phyloP scores from a whole-genome alignment of 352 stramenopile species.

The Phytophthora ohioensis region DNA sequence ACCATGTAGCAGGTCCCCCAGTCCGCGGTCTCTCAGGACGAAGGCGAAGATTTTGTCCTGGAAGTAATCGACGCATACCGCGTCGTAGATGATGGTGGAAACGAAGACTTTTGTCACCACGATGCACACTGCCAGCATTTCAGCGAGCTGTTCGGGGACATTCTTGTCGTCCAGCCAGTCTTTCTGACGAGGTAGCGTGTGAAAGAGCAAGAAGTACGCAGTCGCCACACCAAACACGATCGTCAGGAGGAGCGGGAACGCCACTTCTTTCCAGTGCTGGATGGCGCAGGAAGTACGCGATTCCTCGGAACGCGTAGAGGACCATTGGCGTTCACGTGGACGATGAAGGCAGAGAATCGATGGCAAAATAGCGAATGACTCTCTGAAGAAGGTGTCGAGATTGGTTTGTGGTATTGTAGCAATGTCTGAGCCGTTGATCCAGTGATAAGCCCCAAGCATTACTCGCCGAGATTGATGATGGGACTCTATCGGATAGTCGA shows the following conservation, averaged over 20 bases:
- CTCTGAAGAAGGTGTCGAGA: constrained; percentile 2
- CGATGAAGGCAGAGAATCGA: constrained; percentile 1
- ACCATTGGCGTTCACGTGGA: constrained; percentile 20
- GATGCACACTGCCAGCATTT: constrained; percentile 52
- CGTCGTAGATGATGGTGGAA: constrained; percentile 53
- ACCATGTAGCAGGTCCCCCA: constrained; percentile 31
- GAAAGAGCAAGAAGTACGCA: constrained; percentile 48
- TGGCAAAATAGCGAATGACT: constrained; percentile 9
- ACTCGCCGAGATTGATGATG: constrained; percentile 12
- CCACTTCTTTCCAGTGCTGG: constrained; percentile 46
- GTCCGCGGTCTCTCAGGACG: constrained; percentile 44
- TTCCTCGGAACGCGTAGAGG: constrained; percentile 42
- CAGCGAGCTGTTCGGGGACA: constrained; percentile 45
- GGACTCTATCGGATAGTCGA: background rate
- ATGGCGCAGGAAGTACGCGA: constrained; percentile 53
- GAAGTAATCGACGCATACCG: constrained; percentile 50
- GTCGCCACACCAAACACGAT: constrained; percentile 41
- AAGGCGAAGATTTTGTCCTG: constrained; percentile 58
- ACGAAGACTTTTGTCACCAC: constrained; percentile 58
- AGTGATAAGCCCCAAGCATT: background rate
- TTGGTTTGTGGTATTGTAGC: no score
- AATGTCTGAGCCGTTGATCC: no score
- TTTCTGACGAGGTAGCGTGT: constrained; percentile 42
- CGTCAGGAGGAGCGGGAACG: constrained; percentile 55
- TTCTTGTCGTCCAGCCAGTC: constrained; percentile 42